Evolutionary conservation across 2,329 filamentous ascomycete species (phyloP).

Genomic region (Grosmannia clavigera): DNA sequence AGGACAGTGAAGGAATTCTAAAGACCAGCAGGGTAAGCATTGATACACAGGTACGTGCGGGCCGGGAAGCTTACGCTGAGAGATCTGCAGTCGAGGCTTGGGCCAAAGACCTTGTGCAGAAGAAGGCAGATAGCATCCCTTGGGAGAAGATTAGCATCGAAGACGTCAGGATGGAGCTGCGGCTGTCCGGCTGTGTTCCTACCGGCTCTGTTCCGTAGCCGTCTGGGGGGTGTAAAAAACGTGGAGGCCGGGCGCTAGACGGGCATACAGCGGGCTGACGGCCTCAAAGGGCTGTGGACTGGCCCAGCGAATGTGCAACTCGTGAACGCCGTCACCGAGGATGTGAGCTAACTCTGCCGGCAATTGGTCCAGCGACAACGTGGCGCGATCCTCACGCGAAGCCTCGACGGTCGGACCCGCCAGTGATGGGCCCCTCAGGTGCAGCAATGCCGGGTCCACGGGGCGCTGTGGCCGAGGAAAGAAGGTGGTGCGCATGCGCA

Average conservation of each 20-base stretch:
- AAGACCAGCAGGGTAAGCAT: neutral
- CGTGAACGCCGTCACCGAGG: constrained; percentile 47
- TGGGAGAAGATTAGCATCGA: neutral
- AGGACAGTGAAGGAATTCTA: constrained; percentile 51
- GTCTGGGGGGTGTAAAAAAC: constrained; percentile 58
- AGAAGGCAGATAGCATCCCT: constrained; percentile 43
- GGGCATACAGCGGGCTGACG: constrained; percentile 59
- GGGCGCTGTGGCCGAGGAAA: constrained; percentile 52
- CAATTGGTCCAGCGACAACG: constrained; percentile 60
- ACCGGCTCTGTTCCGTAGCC: neutral
- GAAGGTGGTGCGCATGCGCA: constrained; percentile 74
- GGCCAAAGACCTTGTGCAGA: constrained; percentile 44
- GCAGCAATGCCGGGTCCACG: constrained; percentile 51
- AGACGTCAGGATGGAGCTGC: neutral
- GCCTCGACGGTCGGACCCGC: constrained; percentile 44
- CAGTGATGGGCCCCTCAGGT: constrained; percentile 43
- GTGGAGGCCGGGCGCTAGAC: constrained; percentile 70
- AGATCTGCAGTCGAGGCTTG: constrained; percentile 38
- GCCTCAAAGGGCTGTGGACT: constrained; percentile 43
- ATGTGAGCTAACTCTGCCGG: constrained; percentile 51
- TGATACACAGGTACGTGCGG: neutral
- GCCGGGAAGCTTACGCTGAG: constrained; percentile 24
- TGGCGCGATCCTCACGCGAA: constrained; percentile 68
- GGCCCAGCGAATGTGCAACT: constrained; percentile 74
- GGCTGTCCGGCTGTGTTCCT: neutral